Base-by-base conservation (phyloP, 345 rosid species). In the Populus tremula region DNA sequence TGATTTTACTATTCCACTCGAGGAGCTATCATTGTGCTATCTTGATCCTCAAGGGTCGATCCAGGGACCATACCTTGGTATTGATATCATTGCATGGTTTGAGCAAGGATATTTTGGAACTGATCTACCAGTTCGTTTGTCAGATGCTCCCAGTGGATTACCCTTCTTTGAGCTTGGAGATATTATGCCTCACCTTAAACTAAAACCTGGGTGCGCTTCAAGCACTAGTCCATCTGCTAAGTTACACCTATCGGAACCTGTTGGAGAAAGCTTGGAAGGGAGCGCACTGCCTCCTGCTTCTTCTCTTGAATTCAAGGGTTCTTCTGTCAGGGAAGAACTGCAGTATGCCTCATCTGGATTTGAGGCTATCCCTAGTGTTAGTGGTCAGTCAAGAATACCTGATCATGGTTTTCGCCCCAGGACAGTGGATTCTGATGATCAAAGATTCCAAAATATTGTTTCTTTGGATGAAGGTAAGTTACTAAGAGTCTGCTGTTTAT, bases 401-500 rank as follows among this genome's bases (percentile, higher is more conserved):
- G 71, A 80, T 72, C 23, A 50, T 41, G 74, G 41, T 73, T 36
- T 72, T 59, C 65, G 18, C 64, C 27, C 79, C 23, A 81, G 70
- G 71, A 35, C 68, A 8, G 81, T 70, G 61, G n/a, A 63, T 50
- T 66, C 77, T 27, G 81, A 81, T 50, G 79, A 77, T 72, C 82
- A 67, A 71, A 84, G 77, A 49, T 86, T 83, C 54, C 67, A 73
- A 64, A 79, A 82, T 53, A 77, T 74, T 59, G 81, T 74, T 80
- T 74, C 83, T 53, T 87, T 75, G 71, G 88, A 84, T 77, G 89
- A 89, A 85, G 91, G 94, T 85, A 71, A 78, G 70, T 74, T 38
- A 17, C 53, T 39, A 31, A 9, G 71, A 27, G 45, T 78, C 38
- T 71, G 6, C 80, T 75, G 41, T 53, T 80, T 54, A 41, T 76